Evolutionary conservation across 495 filamentous ascomycete genomes (phyloP).

Genomic region (Penicillium dipodomyicola): DNA sequence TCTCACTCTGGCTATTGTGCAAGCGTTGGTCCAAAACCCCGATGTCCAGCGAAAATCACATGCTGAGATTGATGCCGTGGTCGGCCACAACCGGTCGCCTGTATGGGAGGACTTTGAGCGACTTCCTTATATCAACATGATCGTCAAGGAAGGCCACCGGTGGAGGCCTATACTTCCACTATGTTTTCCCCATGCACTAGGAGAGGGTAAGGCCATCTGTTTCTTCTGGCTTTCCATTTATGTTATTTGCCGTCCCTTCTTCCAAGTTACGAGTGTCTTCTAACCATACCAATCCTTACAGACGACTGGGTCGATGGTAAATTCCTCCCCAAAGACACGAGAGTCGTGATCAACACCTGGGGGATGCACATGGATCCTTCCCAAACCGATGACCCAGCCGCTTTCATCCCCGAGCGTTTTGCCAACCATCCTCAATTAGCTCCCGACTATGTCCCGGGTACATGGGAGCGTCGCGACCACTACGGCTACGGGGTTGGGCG

Average conservation of each 20-base stretch:
- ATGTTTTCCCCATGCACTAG: conserved; percentile 29
- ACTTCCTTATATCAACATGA: conserved; percentile 45
- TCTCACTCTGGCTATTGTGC: conserved; percentile 39
- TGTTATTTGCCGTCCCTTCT: background rate
- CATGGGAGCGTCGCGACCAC: background rate
- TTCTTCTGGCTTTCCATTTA: background rate
- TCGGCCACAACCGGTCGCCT: conserved; percentile 36
- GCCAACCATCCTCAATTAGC: background rate
- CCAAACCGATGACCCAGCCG: background rate
- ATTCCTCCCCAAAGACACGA: background rate
- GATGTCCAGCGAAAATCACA: conserved; percentile 39
- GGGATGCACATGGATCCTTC: background rate
- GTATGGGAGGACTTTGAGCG: conserved; percentile 33
- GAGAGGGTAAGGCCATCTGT: background rate
- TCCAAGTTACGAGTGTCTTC: background rate
- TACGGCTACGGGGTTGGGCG: background rate
- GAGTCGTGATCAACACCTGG: background rate
- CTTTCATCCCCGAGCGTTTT: background rate
- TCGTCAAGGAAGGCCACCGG: conserved; percentile 27
- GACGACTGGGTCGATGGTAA: background rate
- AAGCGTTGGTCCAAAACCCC: conserved; percentile 43
- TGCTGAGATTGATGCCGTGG: conserved; percentile 30
- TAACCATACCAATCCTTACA: background rate
- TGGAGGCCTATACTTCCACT: conserved; percentile 38
- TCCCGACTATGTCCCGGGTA: background rate